Conservation (phyloP, 805 yeast genomes). For the Nakazawaea ambrosiae region DNA sequence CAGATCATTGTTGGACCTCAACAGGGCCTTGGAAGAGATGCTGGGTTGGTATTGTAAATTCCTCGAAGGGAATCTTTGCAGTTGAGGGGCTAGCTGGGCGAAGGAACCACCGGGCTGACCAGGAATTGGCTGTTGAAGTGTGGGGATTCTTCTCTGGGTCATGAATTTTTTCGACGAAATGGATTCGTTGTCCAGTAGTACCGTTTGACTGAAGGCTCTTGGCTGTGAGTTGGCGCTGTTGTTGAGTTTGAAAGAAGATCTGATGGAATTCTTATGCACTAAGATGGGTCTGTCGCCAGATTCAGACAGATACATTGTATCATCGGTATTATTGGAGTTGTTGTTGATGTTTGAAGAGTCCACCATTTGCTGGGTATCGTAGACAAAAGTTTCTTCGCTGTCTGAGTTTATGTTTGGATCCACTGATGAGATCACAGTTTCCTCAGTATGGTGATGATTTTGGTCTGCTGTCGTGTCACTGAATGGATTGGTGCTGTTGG, state of each 20-base stretch:
- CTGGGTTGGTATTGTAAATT: not conserved
- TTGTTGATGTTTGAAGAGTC: not conserved
- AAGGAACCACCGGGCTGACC: no score
- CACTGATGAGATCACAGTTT: not conserved
- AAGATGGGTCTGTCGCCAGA: constrained; percentile 6
- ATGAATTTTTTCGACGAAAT: constrained; percentile 4
- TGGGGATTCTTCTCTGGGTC: constrained; percentile 1
- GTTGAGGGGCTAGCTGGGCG: not conserved
- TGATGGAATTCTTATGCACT: constrained; percentile 10
- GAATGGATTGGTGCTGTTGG: not conserved
- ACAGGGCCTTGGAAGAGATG: not conserved
- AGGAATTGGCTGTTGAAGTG: not conserved
- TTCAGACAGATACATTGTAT: not conserved
- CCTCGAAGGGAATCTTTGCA: not conserved
- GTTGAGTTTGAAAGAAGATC: not conserved
- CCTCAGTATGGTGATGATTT: no score
- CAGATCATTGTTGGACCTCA: not conserved
- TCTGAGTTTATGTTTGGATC: constrained; percentile 1
- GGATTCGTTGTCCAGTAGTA: constrained; percentile 9
- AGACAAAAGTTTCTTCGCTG: constrained; percentile 11
- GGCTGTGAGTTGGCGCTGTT: constrained; percentile 3
- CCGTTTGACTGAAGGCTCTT: constrained; percentile 10
- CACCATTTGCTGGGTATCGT: constrained; percentile 4
- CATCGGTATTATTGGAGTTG: not conserved
- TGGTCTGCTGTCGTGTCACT: no score